These are phyloP conservation scores for Darksidea phi DNA, from an alignment of 495 filamentous ascomycete genomes.

Conservation along the genomic window DNA sequence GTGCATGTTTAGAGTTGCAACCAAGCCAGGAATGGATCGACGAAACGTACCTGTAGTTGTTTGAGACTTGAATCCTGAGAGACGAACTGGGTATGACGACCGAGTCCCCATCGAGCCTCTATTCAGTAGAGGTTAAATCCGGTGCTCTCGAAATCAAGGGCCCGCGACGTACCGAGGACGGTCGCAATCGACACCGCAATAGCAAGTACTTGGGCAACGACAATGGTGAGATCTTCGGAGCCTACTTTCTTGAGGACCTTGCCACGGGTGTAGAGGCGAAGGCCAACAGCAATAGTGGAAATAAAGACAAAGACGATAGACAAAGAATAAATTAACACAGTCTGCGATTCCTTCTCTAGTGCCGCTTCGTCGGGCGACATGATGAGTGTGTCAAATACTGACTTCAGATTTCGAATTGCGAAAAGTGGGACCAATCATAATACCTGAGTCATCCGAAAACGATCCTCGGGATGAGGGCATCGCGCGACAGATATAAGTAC, in stretches of 20 bases:
- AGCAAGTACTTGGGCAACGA: constrained; percentile 19
- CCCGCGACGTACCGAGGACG: constrained; percentile 9
- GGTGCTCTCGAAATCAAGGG: neutral
- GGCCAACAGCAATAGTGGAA: constrained; percentile 9
- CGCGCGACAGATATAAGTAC: no score
- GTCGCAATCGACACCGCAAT: constrained; percentile 25
- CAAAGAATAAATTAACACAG: constrained; percentile 10
- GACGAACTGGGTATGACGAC: constrained; percentile 25
- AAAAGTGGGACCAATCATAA: no score
- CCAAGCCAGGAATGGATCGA: no score
- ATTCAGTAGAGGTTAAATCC: neutral
- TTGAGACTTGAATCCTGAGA: neutral
- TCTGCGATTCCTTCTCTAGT: constrained; percentile 9
- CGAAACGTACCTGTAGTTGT: constrained; percentile 11
- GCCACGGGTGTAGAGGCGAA: constrained; percentile 20
- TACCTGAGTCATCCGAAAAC: no score
- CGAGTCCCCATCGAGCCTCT: constrained; percentile 27
- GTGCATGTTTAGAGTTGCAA: neutral
- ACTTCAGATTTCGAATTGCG: no score
- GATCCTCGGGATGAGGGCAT: no score
- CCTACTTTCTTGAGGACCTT: constrained; percentile 6
- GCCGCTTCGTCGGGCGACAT: neutral
- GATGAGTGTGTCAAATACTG: no score
- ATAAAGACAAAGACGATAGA: constrained; percentile 18
- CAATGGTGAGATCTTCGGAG: constrained; percentile 19